Percentiles rank a stretch among this genome's conserved stretches.
These are phyloP conservation scores for Colletotrichum noveboracense DNA, from an alignment of 2,329 filamentous ascomycete genomes.

Conservation along the genomic window DNA sequence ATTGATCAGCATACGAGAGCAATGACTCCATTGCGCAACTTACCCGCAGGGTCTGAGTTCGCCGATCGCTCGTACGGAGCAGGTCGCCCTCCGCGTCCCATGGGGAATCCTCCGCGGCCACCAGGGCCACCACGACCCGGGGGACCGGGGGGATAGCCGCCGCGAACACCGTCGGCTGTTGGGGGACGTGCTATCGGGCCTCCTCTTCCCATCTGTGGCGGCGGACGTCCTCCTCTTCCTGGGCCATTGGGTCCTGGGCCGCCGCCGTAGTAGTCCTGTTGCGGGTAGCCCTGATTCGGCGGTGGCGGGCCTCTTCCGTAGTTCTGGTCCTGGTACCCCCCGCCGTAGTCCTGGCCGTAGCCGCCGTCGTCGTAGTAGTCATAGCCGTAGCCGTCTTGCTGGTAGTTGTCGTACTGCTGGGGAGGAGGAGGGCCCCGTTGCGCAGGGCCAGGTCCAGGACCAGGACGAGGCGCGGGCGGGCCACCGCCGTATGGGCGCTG, in stretches of 20 bases:
- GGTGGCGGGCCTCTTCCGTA: conserved; percentile 46
- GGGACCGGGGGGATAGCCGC: conserved; percentile 43
- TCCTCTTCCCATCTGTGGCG: conserved; percentile 49
- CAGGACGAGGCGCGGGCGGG: conserved; percentile 46
- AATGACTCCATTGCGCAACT: conserved; percentile 24
- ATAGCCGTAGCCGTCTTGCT: conserved; percentile 48
- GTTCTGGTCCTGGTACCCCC: conserved; percentile 48
- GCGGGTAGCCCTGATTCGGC: conserved; percentile 43
- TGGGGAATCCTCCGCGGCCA: conserved; percentile 36
- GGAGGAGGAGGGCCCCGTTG: conserved; percentile 36
- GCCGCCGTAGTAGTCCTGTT: conserved; percentile 50
- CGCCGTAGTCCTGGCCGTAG: conserved; percentile 43
- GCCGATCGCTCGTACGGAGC: conserved; percentile 41
- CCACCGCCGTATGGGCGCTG: conserved; percentile 54
- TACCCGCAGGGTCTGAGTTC: conserved; percentile 47
- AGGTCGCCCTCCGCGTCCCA: conserved; percentile 43
- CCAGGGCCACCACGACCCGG: conserved; percentile 37
- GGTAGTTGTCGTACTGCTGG: conserved; percentile 50
- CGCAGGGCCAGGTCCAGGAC: conserved; percentile 26
- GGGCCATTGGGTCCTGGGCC: conserved; percentile 39
- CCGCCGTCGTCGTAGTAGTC: conserved; percentile 48
- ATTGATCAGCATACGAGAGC: neutral
- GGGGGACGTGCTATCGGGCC: conserved; percentile 48
- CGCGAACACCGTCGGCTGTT: conserved; percentile 41
- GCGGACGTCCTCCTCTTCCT: conserved; percentile 45